These are phyloP conservation scores for Craterostigma plantagineum DNA, from an alignment of 257 asterid species.

Conservation along the genomic window DNA sequence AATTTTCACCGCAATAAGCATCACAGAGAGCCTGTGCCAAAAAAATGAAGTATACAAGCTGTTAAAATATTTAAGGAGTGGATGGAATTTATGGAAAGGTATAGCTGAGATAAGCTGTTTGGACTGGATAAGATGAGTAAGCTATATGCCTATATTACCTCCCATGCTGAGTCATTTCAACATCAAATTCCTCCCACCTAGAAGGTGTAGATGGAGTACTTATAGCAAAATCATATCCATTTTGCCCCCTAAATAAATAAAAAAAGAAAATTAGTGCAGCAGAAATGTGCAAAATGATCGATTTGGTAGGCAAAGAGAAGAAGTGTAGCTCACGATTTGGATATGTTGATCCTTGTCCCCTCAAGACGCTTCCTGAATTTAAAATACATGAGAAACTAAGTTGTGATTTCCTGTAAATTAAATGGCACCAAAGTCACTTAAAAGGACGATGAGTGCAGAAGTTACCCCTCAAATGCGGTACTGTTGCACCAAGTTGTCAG, in stretches of 20 bases:
- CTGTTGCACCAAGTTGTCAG: slow-evolving; percentile 79
- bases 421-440: slow-evolving; percentile 2
- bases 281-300: no score
- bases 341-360: slow-evolving; percentile 79
- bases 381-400: slow-evolving; percentile 8
- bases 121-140: neutral
- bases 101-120: no score
- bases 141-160: slow-evolving; percentile 34
- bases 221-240: slow-evolving; percentile 64
- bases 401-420: neutral
- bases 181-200: slow-evolving; percentile 37
- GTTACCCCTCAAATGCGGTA: slow-evolving; percentile 70
- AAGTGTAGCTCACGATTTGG: slow-evolving; percentile 32
- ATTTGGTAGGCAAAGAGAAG: no score
- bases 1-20: slow-evolving; percentile 66
- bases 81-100: no score
- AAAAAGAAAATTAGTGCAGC: slow-evolving; percentile 1
- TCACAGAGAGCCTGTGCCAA: slow-evolving; percentile 80
- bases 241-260: slow-evolving; percentile 36
- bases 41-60: slow-evolving; percentile 7
- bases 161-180: slow-evolving; percentile 96
- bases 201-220: slow-evolving; percentile 72
- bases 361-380: slow-evolving; percentile 77
- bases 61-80: no score
- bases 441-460: slow-evolving; percentile 7